Base-by-base conservation (phyloP, 352 stramenopile genomes). In the Stramenopiles sp. region DNA sequence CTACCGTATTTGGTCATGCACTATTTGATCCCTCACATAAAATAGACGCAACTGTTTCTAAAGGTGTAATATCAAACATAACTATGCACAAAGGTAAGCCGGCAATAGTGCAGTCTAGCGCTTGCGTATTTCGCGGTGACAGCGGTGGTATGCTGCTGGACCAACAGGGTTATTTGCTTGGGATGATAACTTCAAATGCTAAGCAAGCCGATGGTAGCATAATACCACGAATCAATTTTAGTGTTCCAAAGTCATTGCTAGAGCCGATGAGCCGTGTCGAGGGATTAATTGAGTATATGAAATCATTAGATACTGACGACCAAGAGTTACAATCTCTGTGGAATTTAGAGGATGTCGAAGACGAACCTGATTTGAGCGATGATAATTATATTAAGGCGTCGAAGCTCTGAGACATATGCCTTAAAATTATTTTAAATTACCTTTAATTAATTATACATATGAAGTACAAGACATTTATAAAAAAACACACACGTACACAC, bases 331-430 rank as follows among this genome's bases (percentile, higher is more conserved):
- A 71, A 22, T 22, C 55, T 25, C 55, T 71, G 55, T 71, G 55
- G 55, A 71, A 71, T 27, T 27, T 71, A 71, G 55, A 71, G 55
- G 55, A 71, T 71, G 55, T 71, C 22, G 55, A 71, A 71, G n/a
- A n/a, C n/a, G n/a, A n/a, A n/a, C n/a, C n/a, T n/a, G n/a, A n/a
- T n/a, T n/a, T n/a, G n/a, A n/a, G n/a, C n/a, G n/a, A n/a, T n/a
- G n/a, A n/a, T n/a, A n/a, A n/a, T n/a, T n/a, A n/a, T n/a, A n/a
- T n/a, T n/a, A n/a, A n/a, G n/a, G n/a, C n/a, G n/a, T n/a, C n/a
- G n/a, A n/a, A n/a, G n/a, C n/a, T n/a, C n/a, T n/a, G n/a, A n/a
- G n/a, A n/a, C n/a, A n/a, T n/a, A n/a, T n/a, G n/a, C n/a, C n/a
- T n/a, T n/a, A n/a, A n/a, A n/a, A n/a, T n/a, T n/a, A n/a, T n/a